Base-by-base conservation (phyloP, 768 basidiomycete species). In the Psilocybe cyanescens region DNA sequence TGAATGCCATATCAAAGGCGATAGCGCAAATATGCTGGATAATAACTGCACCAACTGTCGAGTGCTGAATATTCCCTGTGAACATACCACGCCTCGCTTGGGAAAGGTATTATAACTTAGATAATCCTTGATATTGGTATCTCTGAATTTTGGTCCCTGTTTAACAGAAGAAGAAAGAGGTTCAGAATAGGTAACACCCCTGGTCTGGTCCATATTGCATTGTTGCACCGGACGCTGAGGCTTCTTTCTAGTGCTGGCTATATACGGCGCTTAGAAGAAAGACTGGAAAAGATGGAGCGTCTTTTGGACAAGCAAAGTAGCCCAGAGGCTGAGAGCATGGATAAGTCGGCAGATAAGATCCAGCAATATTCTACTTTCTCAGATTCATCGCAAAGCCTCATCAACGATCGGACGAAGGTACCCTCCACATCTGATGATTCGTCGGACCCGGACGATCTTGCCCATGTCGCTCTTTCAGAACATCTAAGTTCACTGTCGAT, bases 21-120 rank as follows among this genome's bases (percentile, higher is more conserved):
- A 90, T 62, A 89, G 89, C 64, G 84, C 85, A 12, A 82, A 79
- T 59, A 85, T 82, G 81, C 81, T 82, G 2, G 75, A 77, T 4
- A 84, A 83, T 39, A 71, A 74, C 41, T 89, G 88, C 68, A 79
- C 86, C 1, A 88, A 86, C 64, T 89, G 88, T 65, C 75, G 77
- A 0, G 66, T 76, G 1, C 81, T 79, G 45, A 76, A 74, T 41
- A 72, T 79, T 2, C 77, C 80, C 41, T 89, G 88, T 67, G 83
- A 81, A 0, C 88, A 88, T 63, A 65, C 79, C 29, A 80, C 82
- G 61, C 81, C 82, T 24, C 73, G 74, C 7, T 72, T 71, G 48
- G 74, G 80, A 19, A 86, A 84, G 78, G 86, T 84, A 65, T 70
- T 72, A 68, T 17, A 56, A 7, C 30, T 28, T 16, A 14, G 39